phyloP scores from a whole-genome alignment of 2,329 filamentous ascomycete genomes.

The Calonectria multiphialidica region DNA sequence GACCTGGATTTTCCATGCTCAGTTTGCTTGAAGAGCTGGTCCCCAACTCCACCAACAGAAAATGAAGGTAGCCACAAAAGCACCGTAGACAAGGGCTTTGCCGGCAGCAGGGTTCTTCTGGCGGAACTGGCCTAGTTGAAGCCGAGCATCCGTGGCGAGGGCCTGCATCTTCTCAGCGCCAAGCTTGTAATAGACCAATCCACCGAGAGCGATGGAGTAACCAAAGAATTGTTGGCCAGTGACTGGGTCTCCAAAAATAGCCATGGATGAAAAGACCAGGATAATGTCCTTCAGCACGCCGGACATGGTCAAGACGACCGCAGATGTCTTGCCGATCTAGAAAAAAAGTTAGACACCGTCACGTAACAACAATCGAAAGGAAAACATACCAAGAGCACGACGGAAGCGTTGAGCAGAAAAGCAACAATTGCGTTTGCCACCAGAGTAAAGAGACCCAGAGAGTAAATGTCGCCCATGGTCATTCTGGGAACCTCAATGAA shows the following conservation, averaged over 20 bases:
- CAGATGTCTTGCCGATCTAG: slow-evolving; percentile 24
- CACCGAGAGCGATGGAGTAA: slow-evolving; percentile 20
- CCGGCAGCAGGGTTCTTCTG: slow-evolving; percentile 14
- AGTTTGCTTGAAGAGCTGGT: neutral
- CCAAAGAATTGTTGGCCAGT: slow-evolving; percentile 24
- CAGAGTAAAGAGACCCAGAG: slow-evolving; percentile 9
- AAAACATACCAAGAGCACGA: slow-evolving; percentile 17
- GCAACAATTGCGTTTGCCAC: slow-evolving; percentile 20
- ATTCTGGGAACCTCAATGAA: slow-evolving; percentile 20
- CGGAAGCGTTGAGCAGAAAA: slow-evolving; percentile 25
- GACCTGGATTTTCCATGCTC: neutral
- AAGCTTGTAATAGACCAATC: slow-evolving; percentile 21
- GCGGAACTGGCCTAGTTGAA: slow-evolving; percentile 20
- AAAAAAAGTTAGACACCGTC: neutral
- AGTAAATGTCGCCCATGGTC: slow-evolving; percentile 14
- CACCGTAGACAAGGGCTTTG: neutral
- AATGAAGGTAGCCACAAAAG: neutral
- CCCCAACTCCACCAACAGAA: slow-evolving; percentile 13
- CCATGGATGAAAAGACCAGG: slow-evolving; percentile 23
- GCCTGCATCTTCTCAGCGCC: slow-evolving; percentile 16
- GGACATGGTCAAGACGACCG: slow-evolving; percentile 23
- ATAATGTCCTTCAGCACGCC: slow-evolving; percentile 24
- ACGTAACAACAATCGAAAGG: too few relatives aligned
- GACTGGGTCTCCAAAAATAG: slow-evolving; percentile 23
- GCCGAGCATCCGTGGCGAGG: slow-evolving; percentile 3